A percentile compares a stretch with the other conserved stretches of the same genome.
Evolutionary conservation across 306 rosid genomes (phyloP).

Genomic region (Dalbergia cultrata): DNA sequence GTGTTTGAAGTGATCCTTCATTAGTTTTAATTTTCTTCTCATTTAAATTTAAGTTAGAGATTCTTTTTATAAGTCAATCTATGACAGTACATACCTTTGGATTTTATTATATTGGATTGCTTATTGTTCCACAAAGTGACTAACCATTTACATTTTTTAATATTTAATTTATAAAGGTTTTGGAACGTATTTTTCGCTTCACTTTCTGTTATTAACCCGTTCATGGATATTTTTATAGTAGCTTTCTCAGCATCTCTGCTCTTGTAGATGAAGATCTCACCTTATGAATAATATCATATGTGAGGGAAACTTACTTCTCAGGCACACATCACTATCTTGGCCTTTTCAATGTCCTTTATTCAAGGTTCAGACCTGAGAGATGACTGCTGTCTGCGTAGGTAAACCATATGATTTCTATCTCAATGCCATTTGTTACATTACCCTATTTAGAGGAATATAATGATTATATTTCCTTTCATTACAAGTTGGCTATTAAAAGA

Average conservation of each 20-base stretch:
- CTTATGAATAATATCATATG: not conserved
- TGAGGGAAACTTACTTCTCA: constrained; percentile 11
- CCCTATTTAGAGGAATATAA: constrained; percentile 27
- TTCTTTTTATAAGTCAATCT: constrained; percentile 19
- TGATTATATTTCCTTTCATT: not conserved
- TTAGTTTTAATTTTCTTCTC: not conserved
- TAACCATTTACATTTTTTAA: not conserved
- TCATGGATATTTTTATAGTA: not conserved
- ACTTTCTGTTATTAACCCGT: constrained; percentile 2
- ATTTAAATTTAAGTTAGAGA: constrained; percentile 18
- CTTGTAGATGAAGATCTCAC: constrained; percentile 16
- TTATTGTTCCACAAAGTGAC: not conserved
- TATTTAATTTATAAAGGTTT: constrained; percentile 12
- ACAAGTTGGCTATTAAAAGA: not conserved
- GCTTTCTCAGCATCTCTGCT: constrained; percentile 13
- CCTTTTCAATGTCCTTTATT: not conserved
- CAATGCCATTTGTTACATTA: constrained; percentile 30
- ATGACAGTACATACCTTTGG: not conserved
- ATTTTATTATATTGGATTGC: constrained; percentile 20
- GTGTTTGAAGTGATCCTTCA: constrained; percentile 1
- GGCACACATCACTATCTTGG: not conserved
- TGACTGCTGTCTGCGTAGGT: not conserved
- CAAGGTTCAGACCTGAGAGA: not conserved
- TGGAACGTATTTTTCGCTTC: not conserved
- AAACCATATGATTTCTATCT: not conserved